These are phyloP conservation scores for Halenospora varia DNA, from an alignment of 495 filamentous ascomycete genomes.

Conservation along the genomic window DNA sequence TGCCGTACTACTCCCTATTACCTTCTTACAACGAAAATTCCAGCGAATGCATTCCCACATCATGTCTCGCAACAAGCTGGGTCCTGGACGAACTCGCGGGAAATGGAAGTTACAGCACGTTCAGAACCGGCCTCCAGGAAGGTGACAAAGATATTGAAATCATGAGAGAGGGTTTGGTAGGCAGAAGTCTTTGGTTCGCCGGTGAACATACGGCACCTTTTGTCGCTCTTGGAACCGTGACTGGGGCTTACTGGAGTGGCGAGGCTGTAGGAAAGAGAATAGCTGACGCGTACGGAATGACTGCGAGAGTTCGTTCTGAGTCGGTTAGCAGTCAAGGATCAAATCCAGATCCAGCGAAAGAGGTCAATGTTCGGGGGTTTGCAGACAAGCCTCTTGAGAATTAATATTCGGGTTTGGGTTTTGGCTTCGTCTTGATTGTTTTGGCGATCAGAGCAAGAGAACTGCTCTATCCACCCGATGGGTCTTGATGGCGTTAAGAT, in stretches of 20 bases:
- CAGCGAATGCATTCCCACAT: conserved; percentile 57
- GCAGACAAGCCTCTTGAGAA: neutral
- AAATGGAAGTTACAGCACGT: conserved; percentile 87
- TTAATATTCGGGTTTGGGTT: neutral
- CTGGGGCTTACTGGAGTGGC: conserved; percentile 90
- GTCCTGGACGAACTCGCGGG: conserved; percentile 77
- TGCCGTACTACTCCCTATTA: conserved; percentile 72
- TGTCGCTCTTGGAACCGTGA: conserved; percentile 79
- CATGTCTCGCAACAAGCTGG: conserved; percentile 73
- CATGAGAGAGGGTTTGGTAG: conserved; percentile 65
- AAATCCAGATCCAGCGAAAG: neutral
- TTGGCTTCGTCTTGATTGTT: neutral
- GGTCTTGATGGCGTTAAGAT: too few species aligned
- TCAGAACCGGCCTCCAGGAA: conserved; percentile 71
- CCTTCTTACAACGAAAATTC: conserved; percentile 54
- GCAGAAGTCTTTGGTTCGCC: conserved; percentile 79
- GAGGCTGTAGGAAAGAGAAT: conserved; percentile 65
- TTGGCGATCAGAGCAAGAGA: neutral
- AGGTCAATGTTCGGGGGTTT: conserved; percentile 1
- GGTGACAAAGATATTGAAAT: conserved; percentile 70
- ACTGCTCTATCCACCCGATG: too few species aligned
- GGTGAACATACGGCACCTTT: conserved; percentile 95
- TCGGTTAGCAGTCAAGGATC: neutral
- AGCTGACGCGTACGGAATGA: conserved; percentile 35
- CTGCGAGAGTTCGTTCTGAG: neutral